Percentiles rank a stretch among this genome's conserved stretches.
Evolutionary conservation across 805 yeast genomes (phyloP).

Genomic region (Schizosaccharomyces octosporus): DNA sequence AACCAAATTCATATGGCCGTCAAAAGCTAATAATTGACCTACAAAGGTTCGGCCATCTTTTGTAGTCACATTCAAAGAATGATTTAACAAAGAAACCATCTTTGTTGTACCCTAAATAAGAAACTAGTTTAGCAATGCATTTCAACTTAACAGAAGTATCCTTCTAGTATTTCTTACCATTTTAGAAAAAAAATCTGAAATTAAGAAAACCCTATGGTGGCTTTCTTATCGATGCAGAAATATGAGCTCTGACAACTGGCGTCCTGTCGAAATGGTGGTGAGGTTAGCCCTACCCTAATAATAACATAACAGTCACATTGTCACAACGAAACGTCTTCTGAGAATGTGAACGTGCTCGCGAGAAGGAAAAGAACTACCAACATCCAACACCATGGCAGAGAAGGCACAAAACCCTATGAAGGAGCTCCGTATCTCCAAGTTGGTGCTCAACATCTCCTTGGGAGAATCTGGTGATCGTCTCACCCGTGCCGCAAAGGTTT

Average conservation of each 20-base stretch:
- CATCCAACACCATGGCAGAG: too few species aligned
- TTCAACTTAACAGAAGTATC: too few species aligned
- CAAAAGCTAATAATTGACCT: slow-evolving; percentile 72
- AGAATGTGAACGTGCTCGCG: slow-evolving; percentile 7
- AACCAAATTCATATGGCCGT: slow-evolving; percentile 46
- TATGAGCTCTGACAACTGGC: not conserved
- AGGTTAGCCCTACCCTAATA: not conserved
- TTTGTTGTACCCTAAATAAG: not conserved
- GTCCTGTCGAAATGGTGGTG: not conserved
- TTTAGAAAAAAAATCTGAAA: not conserved
- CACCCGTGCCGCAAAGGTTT: slow-evolving; percentile 99
- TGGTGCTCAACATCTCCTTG: slow-evolving; percentile 98
- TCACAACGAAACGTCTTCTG: not conserved
- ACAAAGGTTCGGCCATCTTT: slow-evolving; percentile 54
- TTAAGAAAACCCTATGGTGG: not conserved
- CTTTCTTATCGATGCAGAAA: not conserved
- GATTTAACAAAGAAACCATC: slow-evolving; percentile 26
- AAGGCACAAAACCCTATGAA: slow-evolving; percentile 65
- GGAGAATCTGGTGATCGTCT: slow-evolving; percentile 99
- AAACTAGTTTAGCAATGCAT: not conserved
- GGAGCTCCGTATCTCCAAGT: slow-evolving; percentile 95
- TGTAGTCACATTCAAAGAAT: slow-evolving; percentile 46
- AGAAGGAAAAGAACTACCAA: too few species aligned
- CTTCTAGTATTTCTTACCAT: not conserved
- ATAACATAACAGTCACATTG: not conserved